Evolutionary conservation across 208 protist species (phyloP), one percentile per base, ranked within the genome.

Genomic region (Wallacemonas collosoma): DNA sequence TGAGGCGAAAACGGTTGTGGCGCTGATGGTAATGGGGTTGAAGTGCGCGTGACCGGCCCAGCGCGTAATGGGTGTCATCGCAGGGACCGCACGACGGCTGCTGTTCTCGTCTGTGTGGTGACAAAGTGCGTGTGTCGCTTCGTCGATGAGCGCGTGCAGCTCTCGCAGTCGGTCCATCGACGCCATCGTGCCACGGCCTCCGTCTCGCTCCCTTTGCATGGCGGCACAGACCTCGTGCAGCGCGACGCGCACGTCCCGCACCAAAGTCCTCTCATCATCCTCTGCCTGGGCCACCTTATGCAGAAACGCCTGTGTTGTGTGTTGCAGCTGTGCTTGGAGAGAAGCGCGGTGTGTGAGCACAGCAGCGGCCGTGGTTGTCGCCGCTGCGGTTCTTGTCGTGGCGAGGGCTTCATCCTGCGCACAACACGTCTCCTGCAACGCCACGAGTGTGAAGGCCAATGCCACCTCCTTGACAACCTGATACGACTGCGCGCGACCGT

Each of bases 391-490:
- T 6, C 26, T 17, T 38, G 53, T 36, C 9, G 53, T 8, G 14
- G 53, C 2, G 14, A 38, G 53, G 26, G 53, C 5, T 57, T 8
- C 14, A 26, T 15, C 53, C 15, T 57, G 53, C 53, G 11, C 39
- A 1, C 74, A 60, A 41, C 76, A 38, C 14, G 53, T 17, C 39
- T 61, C 12, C 35, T 75, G 72, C 35, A 76, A 45, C 2, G n/a
- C 55, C 9, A 40, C 48, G 1, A 73, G 54, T 2, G 45, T 40
- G 50, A 75, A 60, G 26, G 71, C 66, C 0, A 76, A 77, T 2
- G 72, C 62, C 1, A 73, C 55, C 40, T 85, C 80, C 53, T 81
- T 85, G 14, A 67, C 64, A 1, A 73, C 69, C 45, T 81, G 75
- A 54, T 62, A 54, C 47, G 70, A 85, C 38, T 7, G 6, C 6